Evolutionary conservation across 352 stramenopile species (phyloP).

Genomic region (Phytophthora pisi): DNA sequence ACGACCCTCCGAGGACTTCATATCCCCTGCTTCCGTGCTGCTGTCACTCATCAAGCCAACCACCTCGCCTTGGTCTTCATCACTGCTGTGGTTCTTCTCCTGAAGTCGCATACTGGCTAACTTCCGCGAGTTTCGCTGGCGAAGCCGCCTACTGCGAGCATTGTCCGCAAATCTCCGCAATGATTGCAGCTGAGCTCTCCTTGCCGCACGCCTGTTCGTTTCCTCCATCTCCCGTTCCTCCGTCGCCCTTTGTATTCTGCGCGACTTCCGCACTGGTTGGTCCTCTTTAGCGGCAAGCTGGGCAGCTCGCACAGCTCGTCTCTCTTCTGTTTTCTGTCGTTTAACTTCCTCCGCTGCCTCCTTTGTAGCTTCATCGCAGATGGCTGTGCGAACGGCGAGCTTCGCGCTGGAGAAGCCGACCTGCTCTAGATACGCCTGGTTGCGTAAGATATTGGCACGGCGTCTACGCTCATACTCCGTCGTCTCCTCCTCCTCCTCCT

Average conservation of each 20-base stretch:
- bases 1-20: not conserved
- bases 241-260: not conserved
- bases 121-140: not conserved
- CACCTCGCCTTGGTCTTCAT: not conserved
- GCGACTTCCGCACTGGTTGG: not conserved
- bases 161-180: not conserved
- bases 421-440: conserved; percentile 80
- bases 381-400: conserved; percentile 53
- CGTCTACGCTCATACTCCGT: conserved; percentile 84
- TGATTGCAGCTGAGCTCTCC: not conserved
- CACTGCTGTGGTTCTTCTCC: not conserved
- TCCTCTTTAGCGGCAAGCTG: not conserved
- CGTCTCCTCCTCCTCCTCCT: conserved; percentile 30
- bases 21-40: not conserved
- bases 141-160: not conserved
- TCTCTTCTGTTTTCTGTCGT: conserved; percentile 10
- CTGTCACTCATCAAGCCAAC: not conserved
- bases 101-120: not conserved
- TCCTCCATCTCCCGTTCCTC: not conserved
- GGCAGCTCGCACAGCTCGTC: not conserved
- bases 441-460: conserved; percentile 82
- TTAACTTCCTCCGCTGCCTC: not conserved
- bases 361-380: conserved; percentile 19
- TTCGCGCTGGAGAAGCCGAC: conserved; percentile 77
- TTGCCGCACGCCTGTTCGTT: too few relatives aligned